These are phyloP conservation scores for Thuja plicata DNA, from an alignment of 83 land plant species.

Conservation along the genomic window DNA sequence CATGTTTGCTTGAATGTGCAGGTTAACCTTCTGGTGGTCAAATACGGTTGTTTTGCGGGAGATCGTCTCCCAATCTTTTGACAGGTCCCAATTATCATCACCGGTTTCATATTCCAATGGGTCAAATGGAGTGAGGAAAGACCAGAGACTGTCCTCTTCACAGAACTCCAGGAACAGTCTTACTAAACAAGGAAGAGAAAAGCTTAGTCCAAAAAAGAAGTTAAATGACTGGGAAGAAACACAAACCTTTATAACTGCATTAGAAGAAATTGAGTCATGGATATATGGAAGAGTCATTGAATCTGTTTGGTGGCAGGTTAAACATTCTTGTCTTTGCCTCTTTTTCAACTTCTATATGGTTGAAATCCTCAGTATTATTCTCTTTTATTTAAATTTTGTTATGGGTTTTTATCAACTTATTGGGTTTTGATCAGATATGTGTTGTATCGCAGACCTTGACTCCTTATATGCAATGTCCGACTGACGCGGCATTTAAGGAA, in stretches of 20 bases:
- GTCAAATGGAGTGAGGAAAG: slow-evolving; percentile 29
- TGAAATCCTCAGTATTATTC: neutral
- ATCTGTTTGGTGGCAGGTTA: slow-evolving; percentile 98
- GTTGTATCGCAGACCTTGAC: slow-evolving; percentile 66
- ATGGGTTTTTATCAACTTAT: neutral
- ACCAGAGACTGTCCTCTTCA: slow-evolving; percentile 28
- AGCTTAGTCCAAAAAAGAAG: slow-evolving; percentile 28
- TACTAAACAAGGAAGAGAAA: slow-evolving; percentile 28
- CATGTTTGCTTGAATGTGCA: slow-evolving; percentile 21
- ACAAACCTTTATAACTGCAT: slow-evolving; percentile 55
- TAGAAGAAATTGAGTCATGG: slow-evolving; percentile 84
- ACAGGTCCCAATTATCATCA: slow-evolving; percentile 30
- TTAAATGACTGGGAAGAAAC: slow-evolving; percentile 65
- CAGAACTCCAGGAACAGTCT: slow-evolving; percentile 27
- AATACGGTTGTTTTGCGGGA: slow-evolving; percentile 82
- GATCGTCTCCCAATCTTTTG: slow-evolving; percentile 71
- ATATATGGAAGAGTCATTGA: slow-evolving; percentile 80
- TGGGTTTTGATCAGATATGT: slow-evolving; percentile 3
- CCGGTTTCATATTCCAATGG: slow-evolving; percentile 19
- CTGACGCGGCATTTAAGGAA: slow-evolving; percentile 23
- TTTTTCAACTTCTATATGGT: neutral
- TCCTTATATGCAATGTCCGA: slow-evolving; percentile 78
- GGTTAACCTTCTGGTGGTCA: slow-evolving; percentile 96
- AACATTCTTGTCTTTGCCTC: slow-evolving; percentile 4
- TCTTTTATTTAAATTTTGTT: neutral